A percentile compares a stretch with the other conserved stretches of the same genome.
phyloP scores from a whole-genome alignment of 192 early-diverging fungal species.

The Podila epicladia region DNA sequence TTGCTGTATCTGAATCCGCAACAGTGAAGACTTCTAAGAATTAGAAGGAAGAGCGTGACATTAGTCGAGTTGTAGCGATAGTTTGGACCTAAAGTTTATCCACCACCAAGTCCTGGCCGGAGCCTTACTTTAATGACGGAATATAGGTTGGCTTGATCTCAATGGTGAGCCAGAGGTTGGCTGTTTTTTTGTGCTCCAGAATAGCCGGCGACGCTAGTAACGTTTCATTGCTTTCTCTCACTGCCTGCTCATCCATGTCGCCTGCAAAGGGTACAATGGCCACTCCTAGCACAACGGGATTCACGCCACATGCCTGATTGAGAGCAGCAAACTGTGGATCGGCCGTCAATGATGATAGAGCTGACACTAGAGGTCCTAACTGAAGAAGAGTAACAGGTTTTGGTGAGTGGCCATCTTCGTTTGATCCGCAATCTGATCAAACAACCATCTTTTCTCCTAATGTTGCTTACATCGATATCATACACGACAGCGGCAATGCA shows the following conservation, averaged over 20 bases:
- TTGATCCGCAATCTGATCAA: neutral
- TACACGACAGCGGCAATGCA: constrained; percentile 63
- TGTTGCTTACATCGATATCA: constrained; percentile 54
- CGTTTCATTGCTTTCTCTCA: constrained; percentile 35
- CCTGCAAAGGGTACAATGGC: constrained; percentile 41
- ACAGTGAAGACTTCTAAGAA: constrained; percentile 38
- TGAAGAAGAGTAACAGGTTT: neutral
- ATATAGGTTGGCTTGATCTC: constrained; percentile 55
- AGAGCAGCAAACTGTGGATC: constrained; percentile 35
- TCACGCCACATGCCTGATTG: constrained; percentile 32
- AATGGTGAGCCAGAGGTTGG: constrained; percentile 54
- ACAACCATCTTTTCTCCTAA: too few species aligned
- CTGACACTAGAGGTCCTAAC: constrained; percentile 32
- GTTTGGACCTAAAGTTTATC: neutral
- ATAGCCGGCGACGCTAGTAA: constrained; percentile 27
- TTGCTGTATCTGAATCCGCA: constrained; percentile 52
- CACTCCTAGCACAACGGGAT: constrained; percentile 38
- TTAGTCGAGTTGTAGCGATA: neutral
- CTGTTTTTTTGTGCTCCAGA: constrained; percentile 44
- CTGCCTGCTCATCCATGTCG: constrained; percentile 23
- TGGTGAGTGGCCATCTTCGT: neutral
- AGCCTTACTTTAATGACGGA: constrained; percentile 34
- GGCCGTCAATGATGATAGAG: constrained; percentile 20
- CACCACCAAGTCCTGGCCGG: neutral
- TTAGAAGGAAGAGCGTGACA: neutral